These are phyloP conservation scores for Zelonia costaricensis DNA, from an alignment of 208 protist genomes.

Conservation along the genomic window DNA sequence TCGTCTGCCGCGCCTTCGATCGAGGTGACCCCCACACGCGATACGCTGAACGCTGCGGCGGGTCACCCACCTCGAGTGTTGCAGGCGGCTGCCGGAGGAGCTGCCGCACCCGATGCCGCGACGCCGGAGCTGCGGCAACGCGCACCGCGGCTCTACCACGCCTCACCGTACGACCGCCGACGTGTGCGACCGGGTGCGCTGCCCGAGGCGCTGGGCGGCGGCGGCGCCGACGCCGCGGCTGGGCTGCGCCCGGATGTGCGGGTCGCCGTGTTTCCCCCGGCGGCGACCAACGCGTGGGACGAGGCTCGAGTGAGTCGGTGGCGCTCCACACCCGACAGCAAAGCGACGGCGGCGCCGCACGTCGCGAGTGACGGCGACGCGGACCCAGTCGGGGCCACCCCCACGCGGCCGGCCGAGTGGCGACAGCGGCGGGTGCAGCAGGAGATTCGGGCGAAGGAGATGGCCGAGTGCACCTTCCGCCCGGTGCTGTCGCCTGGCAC, in stretches of 20 bases:
- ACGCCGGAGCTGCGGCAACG: too few species aligned
- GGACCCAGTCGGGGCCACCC: background rate
- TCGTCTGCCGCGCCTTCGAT: background rate
- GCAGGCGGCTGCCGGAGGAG: too few species aligned
- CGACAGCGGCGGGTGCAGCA: slow-evolving; percentile 29
- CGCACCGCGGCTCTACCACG: background rate
- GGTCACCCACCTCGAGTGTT: too few species aligned
- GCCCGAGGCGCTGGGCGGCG: too few species aligned
- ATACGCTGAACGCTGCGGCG: too few species aligned
- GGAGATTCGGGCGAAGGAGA: slow-evolving; percentile 44
- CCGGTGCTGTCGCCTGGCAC: slow-evolving; percentile 66
- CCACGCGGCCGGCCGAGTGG: background rate
- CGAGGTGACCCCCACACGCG: background rate
- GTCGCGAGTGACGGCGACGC: too few species aligned
- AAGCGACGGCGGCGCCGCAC: too few species aligned
- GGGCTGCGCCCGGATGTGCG: background rate
- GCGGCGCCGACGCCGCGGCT: background rate
- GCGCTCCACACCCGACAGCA: slow-evolving; percentile 1
- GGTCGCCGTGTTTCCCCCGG: background rate
- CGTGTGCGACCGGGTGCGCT: background rate
- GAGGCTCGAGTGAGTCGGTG: background rate
- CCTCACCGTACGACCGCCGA: background rate
- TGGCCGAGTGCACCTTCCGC: slow-evolving; percentile 81
- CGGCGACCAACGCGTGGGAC: slow-evolving; percentile 2
- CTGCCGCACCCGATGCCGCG: too few species aligned